Percentiles rank a stretch among this genome's conserved stretches.
These are phyloP conservation scores for Alternaria atra DNA, from an alignment of 2,329 filamentous ascomycete species.

Conservation along the genomic window DNA sequence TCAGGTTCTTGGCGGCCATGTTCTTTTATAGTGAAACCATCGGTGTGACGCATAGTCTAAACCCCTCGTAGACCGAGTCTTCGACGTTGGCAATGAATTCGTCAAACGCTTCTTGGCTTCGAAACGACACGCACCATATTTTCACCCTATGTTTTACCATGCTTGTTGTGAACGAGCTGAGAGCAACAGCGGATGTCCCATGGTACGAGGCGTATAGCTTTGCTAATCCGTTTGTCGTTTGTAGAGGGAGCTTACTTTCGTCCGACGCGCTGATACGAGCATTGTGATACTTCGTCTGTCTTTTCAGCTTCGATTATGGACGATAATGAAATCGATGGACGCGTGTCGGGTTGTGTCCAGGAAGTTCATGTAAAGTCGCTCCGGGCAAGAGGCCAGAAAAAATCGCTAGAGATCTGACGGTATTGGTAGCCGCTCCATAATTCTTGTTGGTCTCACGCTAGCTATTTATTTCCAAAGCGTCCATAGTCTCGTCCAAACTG, in stretches of 20 bases:
- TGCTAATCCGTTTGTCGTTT: neutral
- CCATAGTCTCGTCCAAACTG: neutral
- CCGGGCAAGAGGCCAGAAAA: no score
- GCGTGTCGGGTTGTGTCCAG: neutral
- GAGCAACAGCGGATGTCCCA: neutral
- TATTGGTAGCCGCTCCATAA: neutral
- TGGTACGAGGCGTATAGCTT: neutral
- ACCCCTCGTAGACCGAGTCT: neutral
- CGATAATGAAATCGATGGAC: neutral
- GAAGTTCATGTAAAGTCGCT: no score
- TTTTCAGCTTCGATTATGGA: neutral
- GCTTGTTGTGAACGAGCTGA: neutral
- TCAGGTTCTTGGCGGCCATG: neutral
- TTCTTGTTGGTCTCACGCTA: neutral
- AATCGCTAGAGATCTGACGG: no score
- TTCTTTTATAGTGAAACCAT: neutral
- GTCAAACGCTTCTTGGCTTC: neutral
- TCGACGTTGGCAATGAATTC: neutral
- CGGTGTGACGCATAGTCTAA: neutral
- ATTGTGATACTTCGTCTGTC: neutral
- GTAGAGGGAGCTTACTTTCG: neutral
- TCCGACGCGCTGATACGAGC: neutral
- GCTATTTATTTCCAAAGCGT: neutral
- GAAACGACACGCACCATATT: conserved; percentile 1
- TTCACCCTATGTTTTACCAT: neutral